Evolutionary conservation across 805 yeast genomes (phyloP).

Genomic region (Saturnispora sanitii): DNA sequence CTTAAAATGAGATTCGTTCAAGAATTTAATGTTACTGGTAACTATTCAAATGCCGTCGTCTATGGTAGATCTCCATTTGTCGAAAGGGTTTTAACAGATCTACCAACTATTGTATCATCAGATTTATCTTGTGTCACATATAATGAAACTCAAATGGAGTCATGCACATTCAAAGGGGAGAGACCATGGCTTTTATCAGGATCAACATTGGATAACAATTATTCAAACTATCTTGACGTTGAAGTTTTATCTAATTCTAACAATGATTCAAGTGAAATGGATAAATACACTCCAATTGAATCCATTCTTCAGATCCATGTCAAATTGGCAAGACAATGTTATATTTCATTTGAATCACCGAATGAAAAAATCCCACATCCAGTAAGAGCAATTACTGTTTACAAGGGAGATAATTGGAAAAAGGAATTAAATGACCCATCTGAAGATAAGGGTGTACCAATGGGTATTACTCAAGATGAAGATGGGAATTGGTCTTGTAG

Average conservation of each 20-base stretch:
- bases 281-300: constrained; percentile 50
- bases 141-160: constrained; percentile 37
- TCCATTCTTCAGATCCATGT: constrained; percentile 54
- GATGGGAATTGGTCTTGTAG: constrained; percentile 35
- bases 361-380: constrained; percentile 39
- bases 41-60: constrained; percentile 11
- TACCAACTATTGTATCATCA: constrained; percentile 43
- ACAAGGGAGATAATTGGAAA: constrained; percentile 21
- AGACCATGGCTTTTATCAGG: constrained; percentile 41
- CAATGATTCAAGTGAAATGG: constrained; percentile 4
- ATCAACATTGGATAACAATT: constrained; percentile 23
- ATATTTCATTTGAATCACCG: constrained; percentile 43
- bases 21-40: constrained; percentile 36
- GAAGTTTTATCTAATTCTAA: constrained; percentile 43
- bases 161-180: constrained; percentile 42
- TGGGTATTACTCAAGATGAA: constrained; percentile 35
- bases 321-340: constrained; percentile 56
- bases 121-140: constrained; percentile 24
- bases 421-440: constrained; percentile 3
- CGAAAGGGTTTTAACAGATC: constrained; percentile 38
- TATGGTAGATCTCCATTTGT: constrained; percentile 43
- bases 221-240: constrained; percentile 38
- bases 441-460: constrained; percentile 25
- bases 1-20: constrained; percentile 66
- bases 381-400: constrained; percentile 52